These are phyloP conservation scores for Parastagonospora avenae DNA, from an alignment of 2,329 filamentous ascomycete species.

Conservation along the genomic window DNA sequence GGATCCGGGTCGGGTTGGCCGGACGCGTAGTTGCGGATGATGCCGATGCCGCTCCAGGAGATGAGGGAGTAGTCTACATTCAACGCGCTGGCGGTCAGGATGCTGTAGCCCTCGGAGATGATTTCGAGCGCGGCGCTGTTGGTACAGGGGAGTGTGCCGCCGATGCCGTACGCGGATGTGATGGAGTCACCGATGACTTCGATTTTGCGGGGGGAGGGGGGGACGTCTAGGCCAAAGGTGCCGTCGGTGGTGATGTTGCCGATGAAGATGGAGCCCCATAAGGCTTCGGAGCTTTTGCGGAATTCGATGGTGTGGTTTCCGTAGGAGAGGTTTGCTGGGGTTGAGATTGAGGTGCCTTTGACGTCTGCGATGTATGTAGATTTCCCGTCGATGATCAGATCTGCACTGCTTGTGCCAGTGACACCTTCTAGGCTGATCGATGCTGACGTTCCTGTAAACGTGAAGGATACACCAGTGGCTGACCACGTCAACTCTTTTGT, in stretches of 20 bases:
- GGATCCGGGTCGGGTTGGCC: constrained; percentile 35
- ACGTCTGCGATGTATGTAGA: constrained; percentile 33
- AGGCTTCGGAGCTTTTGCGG: constrained; percentile 48
- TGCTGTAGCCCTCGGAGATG: constrained; percentile 52
- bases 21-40: constrained; percentile 48
- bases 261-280: constrained; percentile 43
- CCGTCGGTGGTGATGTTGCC: constrained; percentile 36
- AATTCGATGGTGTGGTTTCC: constrained; percentile 47
- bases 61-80: constrained; percentile 52
- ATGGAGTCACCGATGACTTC: constrained; percentile 56
- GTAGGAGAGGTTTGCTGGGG: constrained; percentile 31
- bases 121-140: constrained; percentile 49
- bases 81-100: constrained; percentile 49
- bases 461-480: constrained; percentile 50
- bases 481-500: constrained; percentile 53
- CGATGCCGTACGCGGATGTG: constrained; percentile 53
- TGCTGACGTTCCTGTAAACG: constrained; percentile 49
- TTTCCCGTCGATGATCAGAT: constrained; percentile 42
- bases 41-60: constrained; percentile 53
- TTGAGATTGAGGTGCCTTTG: constrained; percentile 36
- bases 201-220: constrained; percentile 43
- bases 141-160: constrained; percentile 48
- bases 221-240: constrained; percentile 17
- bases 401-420: constrained; percentile 42
- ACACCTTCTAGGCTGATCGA: constrained; percentile 40